Evolutionary conservation across 192 early-diverging fungal genomes (phyloP), one percentile per base, ranked within the genome.

Genomic region (Gamsiella multidivaricata): DNA sequence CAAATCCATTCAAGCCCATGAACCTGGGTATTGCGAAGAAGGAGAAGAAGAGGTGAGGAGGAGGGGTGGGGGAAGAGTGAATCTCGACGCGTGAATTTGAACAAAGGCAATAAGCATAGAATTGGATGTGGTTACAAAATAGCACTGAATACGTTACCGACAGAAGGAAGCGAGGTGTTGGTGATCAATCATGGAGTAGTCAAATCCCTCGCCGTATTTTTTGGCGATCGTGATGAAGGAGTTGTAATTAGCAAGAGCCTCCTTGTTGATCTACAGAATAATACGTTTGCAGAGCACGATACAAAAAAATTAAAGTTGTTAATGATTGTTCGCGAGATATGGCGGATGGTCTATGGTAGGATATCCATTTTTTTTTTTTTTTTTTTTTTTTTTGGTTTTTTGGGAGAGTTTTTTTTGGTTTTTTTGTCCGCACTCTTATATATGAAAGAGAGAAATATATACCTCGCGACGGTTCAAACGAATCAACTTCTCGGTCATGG

Each of bases 1-100:
- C 86, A 33, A 68, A 81, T 50, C 78, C 68, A 32, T 39, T 65
- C 61, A 87, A 55, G 10, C 82, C 84, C 86, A 87, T 87, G 54
- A 87, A 87, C 25, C 84, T 83, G 45, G 31, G n/a, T 36, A 31
- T 10, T 20, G 9, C 22, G 2, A 41, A 41, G 39, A 41, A 41
- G 8, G 39, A 41, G 37, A 39, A 39, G 37, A 39, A 12, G 12
- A 42, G 20, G 34, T 57, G n/a, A 54, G 5, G 22, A 52, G n/a
- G 50, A 5, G 26, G 22, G 32, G n/a, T 22, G 5, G 23, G 7
- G 20, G 22, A 39, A 8, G 28, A 32, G 54, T 53, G 20, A 22
- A 0, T 17, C 15, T 53, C 25, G 22, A 3, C 17, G 28, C n/a
- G n/a, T n/a, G n/a, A n/a, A n/a, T n/a, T n/a, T n/a, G n/a, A n/a